phyloP scores from a whole-genome alignment of 345 rosid species.

The Sonneratia caseolaris region DNA sequence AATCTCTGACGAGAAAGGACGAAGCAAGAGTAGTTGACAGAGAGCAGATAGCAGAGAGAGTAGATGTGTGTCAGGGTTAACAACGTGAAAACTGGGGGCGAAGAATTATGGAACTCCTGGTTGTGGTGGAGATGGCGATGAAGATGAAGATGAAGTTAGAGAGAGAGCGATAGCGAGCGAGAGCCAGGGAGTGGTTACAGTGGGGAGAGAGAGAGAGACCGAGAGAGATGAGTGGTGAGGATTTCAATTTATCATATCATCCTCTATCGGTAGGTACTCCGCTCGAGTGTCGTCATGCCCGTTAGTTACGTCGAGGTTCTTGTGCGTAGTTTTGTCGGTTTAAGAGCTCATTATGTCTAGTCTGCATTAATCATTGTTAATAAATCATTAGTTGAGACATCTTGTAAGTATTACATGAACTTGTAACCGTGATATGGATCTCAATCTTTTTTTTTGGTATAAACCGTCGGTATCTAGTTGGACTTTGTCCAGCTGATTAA shows the following conservation, averaged over 20 bases:
- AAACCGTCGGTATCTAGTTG: no score
- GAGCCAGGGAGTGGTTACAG: neutral
- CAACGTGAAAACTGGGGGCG: neutral
- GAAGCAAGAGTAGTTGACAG: conserved; percentile 17
- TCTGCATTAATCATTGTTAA: no score
- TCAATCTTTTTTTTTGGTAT: no score
- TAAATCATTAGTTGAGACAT: neutral
- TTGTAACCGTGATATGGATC: no score
- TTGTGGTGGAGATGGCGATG: neutral
- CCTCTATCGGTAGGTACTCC: conserved; percentile 16
- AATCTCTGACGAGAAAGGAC: conserved; percentile 12
- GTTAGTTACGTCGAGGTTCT: conserved; percentile 20
- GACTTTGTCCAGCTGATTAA: no score
- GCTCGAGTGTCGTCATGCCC: conserved; percentile 31
- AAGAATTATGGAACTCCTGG: neutral
- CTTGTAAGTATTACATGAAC: no score
- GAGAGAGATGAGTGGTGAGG: neutral
- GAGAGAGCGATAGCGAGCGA: neutral
- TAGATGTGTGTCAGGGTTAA: neutral
- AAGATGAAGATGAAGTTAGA: neutral
- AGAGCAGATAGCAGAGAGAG: neutral
- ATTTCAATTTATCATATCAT: conserved; percentile 1
- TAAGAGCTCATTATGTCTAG: neutral
- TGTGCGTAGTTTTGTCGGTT: conserved; percentile 4
- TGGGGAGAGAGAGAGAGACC: neutral